phyloP scores from a whole-genome alignment of 2,329 filamentous ascomycete species.

The Penicillium crustosum region DNA sequence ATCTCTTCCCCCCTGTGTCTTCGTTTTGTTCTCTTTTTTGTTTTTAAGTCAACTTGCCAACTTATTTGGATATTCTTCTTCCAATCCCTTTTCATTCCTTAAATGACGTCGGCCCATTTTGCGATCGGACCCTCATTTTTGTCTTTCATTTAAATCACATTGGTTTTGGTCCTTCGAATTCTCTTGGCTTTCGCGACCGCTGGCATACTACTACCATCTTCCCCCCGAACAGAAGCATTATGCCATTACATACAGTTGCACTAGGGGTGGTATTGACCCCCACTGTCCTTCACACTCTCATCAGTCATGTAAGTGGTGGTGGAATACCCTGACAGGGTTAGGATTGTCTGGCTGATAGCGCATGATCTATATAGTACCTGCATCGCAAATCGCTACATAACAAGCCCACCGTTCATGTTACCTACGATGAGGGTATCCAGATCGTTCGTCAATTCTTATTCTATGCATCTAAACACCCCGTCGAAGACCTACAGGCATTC shows the following conservation, averaged over 20 bases:
- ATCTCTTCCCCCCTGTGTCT: background rate
- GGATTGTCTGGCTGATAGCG: background rate
- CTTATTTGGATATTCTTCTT: background rate
- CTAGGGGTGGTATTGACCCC: slow-evolving; percentile 83
- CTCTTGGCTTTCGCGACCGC: background rate
- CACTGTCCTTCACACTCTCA: slow-evolving; percentile 79
- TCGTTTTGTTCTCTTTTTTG: too few species aligned
- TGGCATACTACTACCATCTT: background rate
- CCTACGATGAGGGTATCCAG: slow-evolving; percentile 89
- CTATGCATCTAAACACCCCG: slow-evolving; percentile 82
- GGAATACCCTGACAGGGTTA: background rate
- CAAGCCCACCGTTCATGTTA: slow-evolving; percentile 85
- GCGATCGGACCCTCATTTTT: background rate
- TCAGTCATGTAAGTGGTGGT: slow-evolving; percentile 71
- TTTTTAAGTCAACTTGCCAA: background rate
- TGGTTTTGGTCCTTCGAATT: background rate
- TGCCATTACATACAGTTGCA: slow-evolving; percentile 74
- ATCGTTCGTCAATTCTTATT: slow-evolving; percentile 82
- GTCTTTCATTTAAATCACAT: background rate
- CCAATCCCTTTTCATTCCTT: background rate
- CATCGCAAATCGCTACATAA: slow-evolving; percentile 72
- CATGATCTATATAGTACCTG: slow-evolving; percentile 65
- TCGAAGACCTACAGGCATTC: slow-evolving; percentile 91
- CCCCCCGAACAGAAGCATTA: slow-evolving; percentile 29
- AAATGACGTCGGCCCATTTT: background rate